Base-by-base conservation (phyloP, 805 yeast genomes). In the Priceomyces carsonii region DNA sequence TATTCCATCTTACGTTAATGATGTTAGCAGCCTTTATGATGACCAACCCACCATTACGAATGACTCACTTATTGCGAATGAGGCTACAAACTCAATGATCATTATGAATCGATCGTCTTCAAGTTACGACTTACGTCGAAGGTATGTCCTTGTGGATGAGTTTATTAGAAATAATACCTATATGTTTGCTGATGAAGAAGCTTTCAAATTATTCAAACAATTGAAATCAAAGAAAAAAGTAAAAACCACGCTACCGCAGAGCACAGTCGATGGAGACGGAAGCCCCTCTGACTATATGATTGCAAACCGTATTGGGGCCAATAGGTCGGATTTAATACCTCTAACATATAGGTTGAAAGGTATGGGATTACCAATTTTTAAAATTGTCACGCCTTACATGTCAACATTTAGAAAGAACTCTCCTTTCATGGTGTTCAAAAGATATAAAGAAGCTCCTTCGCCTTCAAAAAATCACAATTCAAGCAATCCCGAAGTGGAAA, bases 281-380 rank as follows among this genome's bases (percentile, higher is more conserved):
- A 18, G 28, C 27, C 33, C 12, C 16, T 5, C 18, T 7, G 26
- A 23, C 6, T 5, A 23, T 23, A 13, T 15, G 5, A 29, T 28
- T 16, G 24, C 35, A 19, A 5, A 28, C 28, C 6, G 22, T n/a
- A n/a, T n/a, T n/a, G 25, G 22, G 22, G 71, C 63, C 38, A 28
- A 54, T 4, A 38, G 69, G 33, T 42, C 38, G 6, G 69, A 62
- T 39, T 50, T 63, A 3, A 46, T 66, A 0, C 70, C 71, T 0
- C 35, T 58, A 5, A 59, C 50, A 7, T 48, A 54, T 33, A 63
- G 62, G 29, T 27, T 42, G 10, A 46, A 45, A 39, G 72, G 72
- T 3, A 9, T 42, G 17, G 72, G 71, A 0, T 44, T 65, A 26
- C 73, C 73, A 0, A 36, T 67, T 7, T 52, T 67, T 41, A 66